Conservation (phyloP, 352 stramenopile genomes). For the Pseudoperonospora humuli region DNA sequence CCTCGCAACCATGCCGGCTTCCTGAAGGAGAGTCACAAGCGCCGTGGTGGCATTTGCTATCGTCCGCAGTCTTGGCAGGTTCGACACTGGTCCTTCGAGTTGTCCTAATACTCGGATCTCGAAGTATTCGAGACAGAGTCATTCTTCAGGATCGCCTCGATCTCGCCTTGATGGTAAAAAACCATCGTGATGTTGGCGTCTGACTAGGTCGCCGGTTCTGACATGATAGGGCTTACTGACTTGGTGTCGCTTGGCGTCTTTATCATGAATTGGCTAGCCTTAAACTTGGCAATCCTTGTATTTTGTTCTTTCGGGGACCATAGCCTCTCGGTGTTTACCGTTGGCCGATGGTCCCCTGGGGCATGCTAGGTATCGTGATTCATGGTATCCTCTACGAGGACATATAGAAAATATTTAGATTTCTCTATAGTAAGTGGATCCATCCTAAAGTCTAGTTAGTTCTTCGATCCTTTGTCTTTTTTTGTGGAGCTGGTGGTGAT, state of each 20-base stretch:
- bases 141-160: not conserved
- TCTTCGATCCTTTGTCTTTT: not conserved
- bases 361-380: not conserved
- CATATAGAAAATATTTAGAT: not conserved
- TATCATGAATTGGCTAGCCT: not conserved
- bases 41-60: not conserved
- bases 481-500: not conserved
- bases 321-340: not conserved
- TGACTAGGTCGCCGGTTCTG: not conserved
- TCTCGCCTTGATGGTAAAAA: not conserved
- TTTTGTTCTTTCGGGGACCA: not conserved
- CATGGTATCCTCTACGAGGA: not conserved
- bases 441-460: not conserved
- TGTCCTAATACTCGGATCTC: not conserved
- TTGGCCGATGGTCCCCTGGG: not conserved
- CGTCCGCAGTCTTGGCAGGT: not conserved
- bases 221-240: no score
- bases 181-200: not conserved
- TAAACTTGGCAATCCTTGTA: not conserved
- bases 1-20: not conserved
- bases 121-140: not conserved
- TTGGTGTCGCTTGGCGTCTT: not conserved
- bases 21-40: not conserved
- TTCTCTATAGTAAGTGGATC: not conserved
- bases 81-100: not conserved